These are phyloP conservation scores for Echinosophora koreensis DNA, from an alignment of 306 rosid species.

Conservation along the genomic window DNA sequence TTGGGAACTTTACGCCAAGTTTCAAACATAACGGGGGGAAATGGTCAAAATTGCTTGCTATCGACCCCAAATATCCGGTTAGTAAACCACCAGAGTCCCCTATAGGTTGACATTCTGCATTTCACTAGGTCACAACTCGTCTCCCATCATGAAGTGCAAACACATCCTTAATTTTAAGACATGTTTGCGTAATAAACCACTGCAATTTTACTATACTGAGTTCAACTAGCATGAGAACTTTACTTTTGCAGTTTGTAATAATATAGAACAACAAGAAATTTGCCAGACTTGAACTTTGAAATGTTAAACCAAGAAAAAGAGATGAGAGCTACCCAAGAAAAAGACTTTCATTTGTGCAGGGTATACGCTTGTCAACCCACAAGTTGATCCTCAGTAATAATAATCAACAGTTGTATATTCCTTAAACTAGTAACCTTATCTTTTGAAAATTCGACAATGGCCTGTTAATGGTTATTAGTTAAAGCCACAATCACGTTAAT, in stretches of 20 bases:
- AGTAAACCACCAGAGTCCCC: too few relatives aligned
- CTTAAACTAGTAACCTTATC: slow-evolving; percentile 14
- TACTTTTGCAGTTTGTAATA: neutral
- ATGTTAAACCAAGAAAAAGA: slow-evolving; percentile 30
- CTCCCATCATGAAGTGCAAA: too few relatives aligned
- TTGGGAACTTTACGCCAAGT: too few relatives aligned
- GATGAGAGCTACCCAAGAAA: too few relatives aligned
- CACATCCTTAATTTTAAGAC: too few relatives aligned
- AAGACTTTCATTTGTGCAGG: neutral
- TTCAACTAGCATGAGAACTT: neutral
- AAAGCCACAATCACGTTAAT: slow-evolving; percentile 9
- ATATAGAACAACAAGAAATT: neutral
- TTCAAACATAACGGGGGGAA: too few relatives aligned
- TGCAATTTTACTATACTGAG: neutral
- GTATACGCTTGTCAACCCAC: slow-evolving; percentile 10
- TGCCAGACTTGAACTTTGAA: neutral
- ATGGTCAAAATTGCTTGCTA: too few relatives aligned
- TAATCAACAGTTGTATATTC: slow-evolving; percentile 4
- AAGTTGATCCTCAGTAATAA: neutral
- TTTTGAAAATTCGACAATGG: slow-evolving; percentile 20
- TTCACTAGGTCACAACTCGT: too few relatives aligned
- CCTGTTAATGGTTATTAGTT: neutral
- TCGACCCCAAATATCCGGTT: too few relatives aligned
- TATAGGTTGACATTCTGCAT: too few relatives aligned
- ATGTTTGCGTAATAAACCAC: neutral